These are phyloP conservation scores for Asterophora lycoperdoides DNA, from an alignment of 768 basidiomycete species.

Conservation along the genomic window DNA sequence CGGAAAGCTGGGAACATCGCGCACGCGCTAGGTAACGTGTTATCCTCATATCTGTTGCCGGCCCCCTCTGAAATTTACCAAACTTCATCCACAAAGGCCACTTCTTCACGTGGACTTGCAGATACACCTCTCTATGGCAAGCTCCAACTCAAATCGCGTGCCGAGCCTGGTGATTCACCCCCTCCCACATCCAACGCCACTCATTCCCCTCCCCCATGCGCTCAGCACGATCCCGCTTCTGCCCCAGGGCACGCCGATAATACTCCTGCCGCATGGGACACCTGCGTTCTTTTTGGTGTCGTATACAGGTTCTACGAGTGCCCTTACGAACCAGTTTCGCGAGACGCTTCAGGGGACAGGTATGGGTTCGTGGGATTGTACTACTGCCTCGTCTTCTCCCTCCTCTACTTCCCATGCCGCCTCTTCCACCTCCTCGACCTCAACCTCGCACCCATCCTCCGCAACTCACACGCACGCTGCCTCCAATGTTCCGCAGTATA, in stretches of 20 bases:
- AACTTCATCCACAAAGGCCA: constrained; percentile 35
- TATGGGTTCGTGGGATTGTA: constrained; percentile 51
- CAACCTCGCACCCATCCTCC: neutral
- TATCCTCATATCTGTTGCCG: neutral
- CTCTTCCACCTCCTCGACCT: neutral
- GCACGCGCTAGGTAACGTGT: constrained; percentile 40
- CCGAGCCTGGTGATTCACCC: constrained; percentile 62
- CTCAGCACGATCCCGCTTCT: constrained; percentile 37
- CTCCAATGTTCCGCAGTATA: constrained; percentile 21
- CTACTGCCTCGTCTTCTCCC: constrained; percentile 15
- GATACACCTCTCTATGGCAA: constrained; percentile 43
- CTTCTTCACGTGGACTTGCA: constrained; percentile 60
- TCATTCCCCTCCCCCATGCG: constrained; percentile 43
- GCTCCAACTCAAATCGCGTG: constrained; percentile 16
- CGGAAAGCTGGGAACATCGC: constrained; percentile 57
- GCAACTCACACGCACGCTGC: constrained; percentile 1
- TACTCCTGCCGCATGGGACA: constrained; percentile 63
- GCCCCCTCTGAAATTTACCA: neutral
- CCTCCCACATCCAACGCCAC: constrained; percentile 51
- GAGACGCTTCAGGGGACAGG: constrained; percentile 62
- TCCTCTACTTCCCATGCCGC: no score
- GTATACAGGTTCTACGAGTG: constrained; percentile 66
- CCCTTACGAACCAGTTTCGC: constrained; percentile 58
- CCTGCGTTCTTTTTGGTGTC: constrained; percentile 70
- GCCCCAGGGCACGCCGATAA: constrained; percentile 61